Evolutionary conservation across 176 grass and related monocot genomes (phyloP).

Genomic region (Guadua angustifolia): DNA sequence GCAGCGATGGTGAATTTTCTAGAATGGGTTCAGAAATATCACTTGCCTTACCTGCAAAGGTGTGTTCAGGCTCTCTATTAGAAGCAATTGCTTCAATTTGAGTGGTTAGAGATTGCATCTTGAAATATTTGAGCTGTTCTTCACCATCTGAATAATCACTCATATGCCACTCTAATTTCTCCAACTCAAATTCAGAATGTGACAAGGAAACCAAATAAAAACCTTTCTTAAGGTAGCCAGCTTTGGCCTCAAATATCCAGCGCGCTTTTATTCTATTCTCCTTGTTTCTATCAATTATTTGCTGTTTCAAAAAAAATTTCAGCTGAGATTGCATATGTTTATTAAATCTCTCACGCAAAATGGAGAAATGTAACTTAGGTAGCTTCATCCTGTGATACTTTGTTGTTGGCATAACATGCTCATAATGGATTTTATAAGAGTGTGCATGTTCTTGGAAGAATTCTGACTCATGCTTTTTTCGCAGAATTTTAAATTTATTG

Average conservation of each 20-base stretch:
- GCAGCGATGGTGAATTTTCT: slow-evolving; percentile 17
- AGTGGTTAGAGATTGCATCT: slow-evolving; percentile 51
- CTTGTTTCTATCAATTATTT: slow-evolving; percentile 69
- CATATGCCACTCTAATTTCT: slow-evolving; percentile 48
- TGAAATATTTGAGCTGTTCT: slow-evolving; percentile 41
- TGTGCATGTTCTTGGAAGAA: slow-evolving; percentile 37
- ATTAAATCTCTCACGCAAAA: slow-evolving; percentile 41
- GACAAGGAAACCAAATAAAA: slow-evolving; percentile 57
- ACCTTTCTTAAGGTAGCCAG: slow-evolving; percentile 65
- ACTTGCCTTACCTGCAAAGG: slow-evolving; percentile 12
- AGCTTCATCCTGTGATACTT: slow-evolving; percentile 44
- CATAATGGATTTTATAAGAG: slow-evolving; percentile 34
- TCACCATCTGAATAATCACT: slow-evolving; percentile 41
- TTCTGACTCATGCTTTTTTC: slow-evolving; percentile 35
- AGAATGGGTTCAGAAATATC: slow-evolving; percentile 35
- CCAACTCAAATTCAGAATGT: slow-evolving; percentile 48
- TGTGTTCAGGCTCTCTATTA: slow-evolving; percentile 28
- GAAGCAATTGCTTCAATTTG: slow-evolving; percentile 53
- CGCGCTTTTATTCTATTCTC: slow-evolving; percentile 54
- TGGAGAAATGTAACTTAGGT: slow-evolving; percentile 48
- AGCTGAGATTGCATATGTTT: slow-evolving; percentile 57
- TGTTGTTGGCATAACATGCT: slow-evolving; percentile 37
- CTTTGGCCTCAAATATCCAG: slow-evolving; percentile 67
- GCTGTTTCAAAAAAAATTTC: slow-evolving; percentile 49
- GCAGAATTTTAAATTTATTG: slow-evolving; percentile 52